Percentiles rank a stretch among this genome's conserved stretches.
Conservation (phyloP, 495 filamentous ascomycete genomes). For the Penicillium samsonianum region DNA sequence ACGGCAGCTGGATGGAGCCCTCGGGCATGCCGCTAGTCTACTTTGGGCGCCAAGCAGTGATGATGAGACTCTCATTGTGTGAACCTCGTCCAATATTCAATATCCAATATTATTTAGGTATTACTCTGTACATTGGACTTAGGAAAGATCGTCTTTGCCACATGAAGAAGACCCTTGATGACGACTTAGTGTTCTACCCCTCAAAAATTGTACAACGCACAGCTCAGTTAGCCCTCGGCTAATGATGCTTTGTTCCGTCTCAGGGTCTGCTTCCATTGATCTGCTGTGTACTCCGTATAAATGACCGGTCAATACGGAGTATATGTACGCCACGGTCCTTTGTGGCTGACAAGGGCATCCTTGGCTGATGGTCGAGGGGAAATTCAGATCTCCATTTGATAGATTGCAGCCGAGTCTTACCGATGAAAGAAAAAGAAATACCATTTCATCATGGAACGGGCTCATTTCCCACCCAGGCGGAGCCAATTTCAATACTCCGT, state of each 20-base stretch:
- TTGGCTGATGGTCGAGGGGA: constrained; percentile 4
- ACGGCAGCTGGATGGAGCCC: constrained; percentile 15
- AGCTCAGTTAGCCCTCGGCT: not conserved
- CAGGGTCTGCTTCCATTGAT: not conserved
- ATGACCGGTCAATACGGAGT: not conserved
- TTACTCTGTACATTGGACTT: not conserved
- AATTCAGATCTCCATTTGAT: constrained; percentile 3
- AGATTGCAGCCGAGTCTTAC: constrained; percentile 3
- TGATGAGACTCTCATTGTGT: constrained; percentile 5
- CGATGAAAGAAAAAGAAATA: not conserved
- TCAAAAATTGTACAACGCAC: not conserved
- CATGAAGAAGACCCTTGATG: constrained; percentile 9
- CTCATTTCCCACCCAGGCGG: constrained; percentile 10
- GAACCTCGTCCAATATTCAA: not conserved
- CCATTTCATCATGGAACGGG: not conserved
- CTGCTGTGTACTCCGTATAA: not conserved
- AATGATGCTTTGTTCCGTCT: not conserved
- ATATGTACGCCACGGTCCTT: constrained; percentile 8
- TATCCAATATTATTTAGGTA: not conserved
- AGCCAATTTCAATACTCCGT: not conserved
- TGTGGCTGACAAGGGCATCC: constrained; percentile 1
- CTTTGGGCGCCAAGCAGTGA: constrained; percentile 2
- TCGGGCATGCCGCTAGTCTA: constrained; percentile 1
- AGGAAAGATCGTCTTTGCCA: constrained; percentile 4
- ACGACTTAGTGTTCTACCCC: not conserved